A percentile compares a stretch with the other conserved stretches of the same genome.
phyloP scores from a whole-genome alignment of 176 grass and related monocot genomes.

The Urochloa ruziziensis region DNA sequence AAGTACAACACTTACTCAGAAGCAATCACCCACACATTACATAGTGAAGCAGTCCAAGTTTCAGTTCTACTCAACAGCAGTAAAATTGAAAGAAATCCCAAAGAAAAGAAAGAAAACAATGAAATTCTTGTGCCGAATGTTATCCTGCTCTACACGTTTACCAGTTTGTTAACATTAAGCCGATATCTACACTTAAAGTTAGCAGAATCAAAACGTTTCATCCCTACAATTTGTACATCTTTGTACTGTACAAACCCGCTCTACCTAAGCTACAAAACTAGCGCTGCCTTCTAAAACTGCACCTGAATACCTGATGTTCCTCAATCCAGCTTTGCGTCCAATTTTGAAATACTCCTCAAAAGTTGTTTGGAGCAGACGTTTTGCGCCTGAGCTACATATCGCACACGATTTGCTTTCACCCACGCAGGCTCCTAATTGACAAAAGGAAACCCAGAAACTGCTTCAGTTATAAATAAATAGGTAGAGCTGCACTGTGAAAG shows the following conservation, averaged over 20 bases:
- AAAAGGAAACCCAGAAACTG: conserved; percentile 27
- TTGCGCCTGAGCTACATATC: conserved; percentile 76
- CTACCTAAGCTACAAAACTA: conserved; percentile 64
- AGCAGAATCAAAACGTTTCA: background rate
- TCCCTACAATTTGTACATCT: conserved; percentile 23
- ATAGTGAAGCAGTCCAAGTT: background rate
- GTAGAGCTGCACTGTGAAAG: background rate
- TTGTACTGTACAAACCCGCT: background rate
- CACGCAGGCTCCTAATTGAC: conserved; percentile 79
- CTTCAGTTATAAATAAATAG: conserved; percentile 8
- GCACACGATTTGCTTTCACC: conserved; percentile 76
- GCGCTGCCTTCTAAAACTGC: conserved; percentile 15
- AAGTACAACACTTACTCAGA: background rate
- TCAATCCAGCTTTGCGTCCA: conserved; percentile 59
- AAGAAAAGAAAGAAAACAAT: background rate
- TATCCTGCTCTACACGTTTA: background rate
- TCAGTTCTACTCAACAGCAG: background rate
- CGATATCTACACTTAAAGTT: conserved; percentile 37
- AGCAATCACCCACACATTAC: conserved; percentile 1
- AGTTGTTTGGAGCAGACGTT: conserved; percentile 79
- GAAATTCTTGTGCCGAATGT: background rate
- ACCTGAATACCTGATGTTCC: conserved; percentile 7
- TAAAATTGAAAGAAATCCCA: background rate
- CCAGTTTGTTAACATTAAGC: background rate
- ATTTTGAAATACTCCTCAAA: conserved; percentile 64